Percentiles rank a stretch among this genome's conserved stretches.
These are phyloP conservation scores for Aspergillus sparsus DNA, from an alignment of 495 filamentous ascomycete species.

Conservation along the genomic window DNA sequence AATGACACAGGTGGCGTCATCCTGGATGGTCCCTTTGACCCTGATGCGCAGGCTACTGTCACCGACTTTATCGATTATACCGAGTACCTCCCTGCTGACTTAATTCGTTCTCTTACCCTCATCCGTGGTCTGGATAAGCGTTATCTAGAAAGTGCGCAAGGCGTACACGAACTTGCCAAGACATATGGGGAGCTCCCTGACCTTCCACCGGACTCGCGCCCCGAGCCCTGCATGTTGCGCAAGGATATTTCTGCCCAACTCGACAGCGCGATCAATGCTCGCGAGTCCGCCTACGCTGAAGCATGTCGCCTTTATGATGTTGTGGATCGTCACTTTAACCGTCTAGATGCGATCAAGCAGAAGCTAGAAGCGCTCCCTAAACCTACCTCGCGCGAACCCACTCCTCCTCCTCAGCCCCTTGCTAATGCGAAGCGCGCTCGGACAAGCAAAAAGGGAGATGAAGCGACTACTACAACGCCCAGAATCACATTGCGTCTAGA, in stretches of 20 bases:
- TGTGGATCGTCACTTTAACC: conserved; percentile 75
- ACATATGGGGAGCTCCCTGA: conserved; percentile 71
- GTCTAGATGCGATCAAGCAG: conserved; percentile 71
- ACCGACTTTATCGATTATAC: conserved; percentile 97
- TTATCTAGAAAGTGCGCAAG: conserved; percentile 63
- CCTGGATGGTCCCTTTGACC: conserved; percentile 62
- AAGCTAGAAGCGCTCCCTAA: conserved; percentile 79
- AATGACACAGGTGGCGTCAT: conserved; percentile 51
- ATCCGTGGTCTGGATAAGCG: conserved; percentile 78
- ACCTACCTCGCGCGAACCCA: conserved; percentile 69
- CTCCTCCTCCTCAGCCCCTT: conserved; percentile 54
- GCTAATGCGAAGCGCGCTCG: conserved; percentile 55
- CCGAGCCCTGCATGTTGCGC: conserved; percentile 62
- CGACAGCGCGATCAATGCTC: conserved; percentile 70
- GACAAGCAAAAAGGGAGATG: conserved; percentile 42
- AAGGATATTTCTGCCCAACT: conserved; percentile 73
- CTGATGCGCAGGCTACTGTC: conserved; percentile 90
- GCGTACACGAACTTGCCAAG: conserved; percentile 71
- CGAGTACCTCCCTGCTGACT: conserved; percentile 92
- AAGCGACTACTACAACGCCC: conserved; percentile 39
- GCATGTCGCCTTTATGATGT: conserved; percentile 76
- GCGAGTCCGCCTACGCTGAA: conserved; percentile 79
- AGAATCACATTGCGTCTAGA: conserved; percentile 69
- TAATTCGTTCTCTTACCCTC: conserved; percentile 84
- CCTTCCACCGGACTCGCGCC: conserved; percentile 54